Conservation (phyloP, 2,329 filamentous ascomycete species). For the Fusarium begoniae region DNA sequence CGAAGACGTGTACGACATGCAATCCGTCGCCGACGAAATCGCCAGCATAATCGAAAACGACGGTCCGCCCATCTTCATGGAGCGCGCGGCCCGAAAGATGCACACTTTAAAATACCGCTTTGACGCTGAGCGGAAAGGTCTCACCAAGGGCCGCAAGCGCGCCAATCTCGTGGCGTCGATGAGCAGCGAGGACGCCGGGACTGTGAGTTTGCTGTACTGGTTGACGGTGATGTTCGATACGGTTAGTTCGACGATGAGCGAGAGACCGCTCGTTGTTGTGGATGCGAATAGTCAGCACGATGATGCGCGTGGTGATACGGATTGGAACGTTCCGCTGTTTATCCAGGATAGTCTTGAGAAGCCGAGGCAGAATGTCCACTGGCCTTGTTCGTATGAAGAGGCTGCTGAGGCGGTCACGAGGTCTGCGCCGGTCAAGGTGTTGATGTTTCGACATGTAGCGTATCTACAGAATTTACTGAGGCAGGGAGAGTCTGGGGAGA, state of each 20-base stretch:
- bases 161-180: background rate
- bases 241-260: constrained; percentile 61
- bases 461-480: constrained; percentile 61
- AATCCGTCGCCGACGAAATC: constrained; percentile 6
- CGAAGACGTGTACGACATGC: background rate
- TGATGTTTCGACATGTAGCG: constrained; percentile 64
- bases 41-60: constrained; percentile 31
- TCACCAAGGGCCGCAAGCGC: constrained; percentile 5
- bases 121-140: constrained; percentile 27
- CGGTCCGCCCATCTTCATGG: constrained; percentile 35
- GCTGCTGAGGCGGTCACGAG: constrained; percentile 59
- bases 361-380: constrained; percentile 44
- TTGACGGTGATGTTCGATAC: constrained; percentile 68
- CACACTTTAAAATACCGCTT: constrained; percentile 36
- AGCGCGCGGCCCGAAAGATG: constrained; percentile 38
- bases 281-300: constrained; percentile 52
- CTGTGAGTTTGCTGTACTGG: constrained; percentile 65
- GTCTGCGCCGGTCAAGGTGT: constrained; percentile 65
- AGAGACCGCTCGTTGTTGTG: constrained; percentile 44
- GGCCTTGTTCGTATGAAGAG: constrained; percentile 63
- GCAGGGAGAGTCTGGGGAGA: constrained; percentile 45
- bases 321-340: constrained; percentile 15
- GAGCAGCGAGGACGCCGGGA: constrained; percentile 47
- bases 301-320: constrained; percentile 3
- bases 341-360: constrained; percentile 21